Evolutionary conservation across 331 rosid genomes (phyloP).

Genomic region (Rhamnella rubrinervis): DNA sequence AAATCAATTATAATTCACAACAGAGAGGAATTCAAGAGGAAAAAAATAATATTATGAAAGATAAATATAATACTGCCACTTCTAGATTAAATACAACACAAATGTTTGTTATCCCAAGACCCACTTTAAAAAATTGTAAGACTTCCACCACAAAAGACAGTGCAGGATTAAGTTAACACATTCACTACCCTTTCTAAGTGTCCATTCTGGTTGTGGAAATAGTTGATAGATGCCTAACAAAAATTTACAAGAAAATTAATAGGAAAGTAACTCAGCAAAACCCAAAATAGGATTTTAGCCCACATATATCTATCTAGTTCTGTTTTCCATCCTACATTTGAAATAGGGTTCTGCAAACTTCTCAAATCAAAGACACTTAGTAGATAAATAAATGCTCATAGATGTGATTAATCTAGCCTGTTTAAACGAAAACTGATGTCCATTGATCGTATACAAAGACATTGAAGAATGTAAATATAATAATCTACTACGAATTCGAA

Average conservation of each 20-base stretch:
- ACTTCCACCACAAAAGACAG: not conserved
- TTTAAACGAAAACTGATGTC: too few species aligned
- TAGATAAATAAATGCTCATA: too few species aligned
- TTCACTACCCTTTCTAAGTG: not conserved
- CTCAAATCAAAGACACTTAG: too few species aligned
- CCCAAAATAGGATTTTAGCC: too few species aligned
- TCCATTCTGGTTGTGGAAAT: not conserved
- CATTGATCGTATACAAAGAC: too few species aligned
- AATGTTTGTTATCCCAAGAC: not conserved
- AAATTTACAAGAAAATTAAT: not conserved
- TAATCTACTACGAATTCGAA: too few species aligned
- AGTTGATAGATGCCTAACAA: not conserved
- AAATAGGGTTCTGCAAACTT: too few species aligned
- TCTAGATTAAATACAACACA: not conserved
- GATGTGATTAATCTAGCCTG: too few species aligned
- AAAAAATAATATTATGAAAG: too few species aligned
- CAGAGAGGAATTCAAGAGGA: not conserved
- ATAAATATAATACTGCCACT: not conserved
- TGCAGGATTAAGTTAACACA: not conserved
- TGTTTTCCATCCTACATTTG: too few species aligned
- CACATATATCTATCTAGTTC: too few species aligned
- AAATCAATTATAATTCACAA: not conserved
- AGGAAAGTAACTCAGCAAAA: not conserved
- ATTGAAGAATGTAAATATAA: too few species aligned
- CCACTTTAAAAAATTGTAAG: not conserved